Base-by-base conservation (phyloP, 179 eudicot genomes). In the Pouteria campechiana region DNA sequence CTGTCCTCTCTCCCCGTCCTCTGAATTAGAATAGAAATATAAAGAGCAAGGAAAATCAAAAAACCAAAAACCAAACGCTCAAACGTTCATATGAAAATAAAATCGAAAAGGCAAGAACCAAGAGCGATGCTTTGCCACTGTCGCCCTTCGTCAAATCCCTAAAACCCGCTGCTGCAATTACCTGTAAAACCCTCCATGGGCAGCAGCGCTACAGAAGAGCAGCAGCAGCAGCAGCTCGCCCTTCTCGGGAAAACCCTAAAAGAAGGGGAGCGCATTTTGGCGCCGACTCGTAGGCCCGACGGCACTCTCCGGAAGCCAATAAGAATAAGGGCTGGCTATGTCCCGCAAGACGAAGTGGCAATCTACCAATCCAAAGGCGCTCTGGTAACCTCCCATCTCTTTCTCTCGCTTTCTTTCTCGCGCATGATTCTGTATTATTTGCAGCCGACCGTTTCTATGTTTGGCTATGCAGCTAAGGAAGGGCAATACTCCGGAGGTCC, bases 281-380 rank as follows among this genome's bases (percentile, higher is more conserved):
- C 67, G 0, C 83, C 98, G 5, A 85, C 98, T 7, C 78, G 97
- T 10, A 59, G 97, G 38, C 93, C 97, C 20, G 97, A 89, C 60
- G 97, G 98, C 2, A 69, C 90, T 32, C 75, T 76, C 22, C 72
- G 98, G 9, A 90, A 90, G 28, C 76, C 89, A 38, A 72, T 76
- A 21, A 57, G 74, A 25, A 79, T 90, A 61, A 64, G 95, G 62
- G 87, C 93, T 18, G 95, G 95, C 29, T 81, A 85, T 60, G 57
- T 46, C 33, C 98, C 98, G 57, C 98, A 70, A 28, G 98, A 90
- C 14, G 98, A 90, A 68, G 98, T 90, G 58, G 81, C 89, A 34
- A 72, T 69, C 38, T 90, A 90, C 66, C 77, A 85, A 52, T 81
- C 98, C 49, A 86, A 58, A 60, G 98, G 98, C 43, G 47, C 95